Percentiles rank a stretch among this genome's conserved stretches.
Evolutionary conservation across 345 rosid genomes (phyloP).

Genomic region (Atalantia buxifolia): DNA sequence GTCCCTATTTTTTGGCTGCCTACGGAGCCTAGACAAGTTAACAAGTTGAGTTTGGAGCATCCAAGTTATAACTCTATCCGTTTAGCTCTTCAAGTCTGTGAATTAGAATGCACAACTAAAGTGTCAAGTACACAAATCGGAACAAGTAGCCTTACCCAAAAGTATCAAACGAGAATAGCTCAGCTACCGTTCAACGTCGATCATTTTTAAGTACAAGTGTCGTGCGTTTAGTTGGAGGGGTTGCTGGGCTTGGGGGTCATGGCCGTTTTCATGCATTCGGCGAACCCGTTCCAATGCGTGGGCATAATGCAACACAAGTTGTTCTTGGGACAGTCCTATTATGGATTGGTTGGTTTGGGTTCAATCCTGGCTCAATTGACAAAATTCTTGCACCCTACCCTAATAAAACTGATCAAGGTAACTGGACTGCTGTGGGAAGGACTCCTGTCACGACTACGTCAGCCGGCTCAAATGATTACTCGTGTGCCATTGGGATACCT

Average conservation of each 20-base stretch:
- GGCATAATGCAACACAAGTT: slow-evolving; percentile 57
- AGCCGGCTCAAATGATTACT: slow-evolving; percentile 38
- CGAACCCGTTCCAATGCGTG: slow-evolving; percentile 46
- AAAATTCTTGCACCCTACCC: slow-evolving; percentile 55
- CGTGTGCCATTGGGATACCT: slow-evolving; percentile 60
- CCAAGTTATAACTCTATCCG: not conserved
- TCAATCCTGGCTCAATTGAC: slow-evolving; percentile 53
- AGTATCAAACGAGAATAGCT: too few relatives aligned
- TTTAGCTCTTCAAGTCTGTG: too few relatives aligned
- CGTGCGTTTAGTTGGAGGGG: slow-evolving; percentile 52
- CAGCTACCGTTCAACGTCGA: too few relatives aligned
- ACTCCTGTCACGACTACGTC: slow-evolving; percentile 51
- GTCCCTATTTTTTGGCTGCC: not conserved
- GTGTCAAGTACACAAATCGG: too few relatives aligned
- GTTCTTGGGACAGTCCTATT: slow-evolving; percentile 50
- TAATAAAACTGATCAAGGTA: slow-evolving; percentile 42
- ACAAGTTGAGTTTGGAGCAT: not conserved
- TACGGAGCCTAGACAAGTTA: not conserved
- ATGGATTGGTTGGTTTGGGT: slow-evolving; percentile 74
- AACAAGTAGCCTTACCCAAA: too few relatives aligned
- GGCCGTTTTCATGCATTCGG: slow-evolving; percentile 62
- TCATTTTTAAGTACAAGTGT: slow-evolving; percentile 13
- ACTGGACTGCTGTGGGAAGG: slow-evolving; percentile 52
- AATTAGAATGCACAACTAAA: too few relatives aligned
- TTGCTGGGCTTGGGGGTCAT: slow-evolving; percentile 59